Base-by-base conservation (phyloP, 176 grass and related monocot genomes). In the Echinochloa phyllopogon region DNA sequence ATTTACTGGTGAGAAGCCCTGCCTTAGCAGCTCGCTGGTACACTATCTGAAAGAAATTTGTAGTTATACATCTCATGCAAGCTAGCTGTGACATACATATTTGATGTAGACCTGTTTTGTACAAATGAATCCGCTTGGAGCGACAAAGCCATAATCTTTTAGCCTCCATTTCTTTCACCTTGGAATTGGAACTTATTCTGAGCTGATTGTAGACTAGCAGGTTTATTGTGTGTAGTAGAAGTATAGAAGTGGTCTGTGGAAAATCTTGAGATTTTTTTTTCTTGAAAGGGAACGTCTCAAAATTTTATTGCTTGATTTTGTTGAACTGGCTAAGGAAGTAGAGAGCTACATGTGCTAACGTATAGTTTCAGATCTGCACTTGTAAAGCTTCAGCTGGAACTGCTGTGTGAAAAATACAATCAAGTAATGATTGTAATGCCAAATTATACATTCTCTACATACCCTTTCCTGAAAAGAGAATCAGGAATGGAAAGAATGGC, bases 401-500 rank as follows among this genome's bases (percentile, higher is more conserved):
- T 68, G 74, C 47, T 65, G 68, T 38, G 61, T 53, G 43, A 75
- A 73, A 83, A 45, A 68, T 62, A 87, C 21, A 84, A 87, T 79
- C 62, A 91, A 79, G 84, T 80, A 84, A 80, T 76, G 84, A 70
- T 83, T 39, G 14, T 79, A 70, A 80, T 51, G 53, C 76, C 53
- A 84, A 84, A 86, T 81, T 91, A 91, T 84, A 84, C 75, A 91
- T 15, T 73, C 55, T 49, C 80, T 91, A 91, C 25, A 84, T 23
- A 50, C 40, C 63, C 38, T 82, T 92, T 79, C 72, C 78, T 87
- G 83, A 84, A 92, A 81, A 69, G 87, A 80, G 85, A 92, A 90
- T 86, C 68, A 88, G 90, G 60, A 90, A 84, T 67, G 70, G 85
- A 90, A 95, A 85, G 86, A 87, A 95, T 92, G 66, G 69, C 76